Percentiles rank a stretch among this genome's conserved stretches.
Evolutionary conservation across 306 rosid species (phyloP).

Genomic region (Hippophae rhamnoides): DNA sequence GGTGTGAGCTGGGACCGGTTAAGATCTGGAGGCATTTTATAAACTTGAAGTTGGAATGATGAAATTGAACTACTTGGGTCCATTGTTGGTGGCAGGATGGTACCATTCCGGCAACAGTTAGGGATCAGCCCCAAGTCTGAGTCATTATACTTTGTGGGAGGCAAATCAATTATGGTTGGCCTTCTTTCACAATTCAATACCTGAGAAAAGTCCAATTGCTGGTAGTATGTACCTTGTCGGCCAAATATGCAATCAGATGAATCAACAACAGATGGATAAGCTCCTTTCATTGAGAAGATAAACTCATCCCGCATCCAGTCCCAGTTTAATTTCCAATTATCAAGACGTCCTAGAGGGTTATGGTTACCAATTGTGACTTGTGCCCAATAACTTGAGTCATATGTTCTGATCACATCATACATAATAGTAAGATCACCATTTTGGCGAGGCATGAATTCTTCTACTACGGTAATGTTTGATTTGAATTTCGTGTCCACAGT

Average conservation of each 20-base stretch:
- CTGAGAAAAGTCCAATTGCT: slow-evolving; percentile 45
- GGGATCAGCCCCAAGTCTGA: slow-evolving; percentile 57
- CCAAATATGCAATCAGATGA: slow-evolving; percentile 78
- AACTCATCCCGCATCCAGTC: slow-evolving; percentile 90
- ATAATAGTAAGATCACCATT: slow-evolving; percentile 82
- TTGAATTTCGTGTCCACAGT: slow-evolving; percentile 36
- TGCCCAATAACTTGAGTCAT: slow-evolving; percentile 61
- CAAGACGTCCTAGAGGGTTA: slow-evolving; percentile 89
- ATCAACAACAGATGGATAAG: slow-evolving; percentile 74
- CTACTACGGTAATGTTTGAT: slow-evolving; percentile 43
- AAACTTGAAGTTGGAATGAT: slow-evolving; percentile 78
- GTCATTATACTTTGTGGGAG: slow-evolving; percentile 68
- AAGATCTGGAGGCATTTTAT: slow-evolving; percentile 73
- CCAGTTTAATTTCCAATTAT: slow-evolving; percentile 85
- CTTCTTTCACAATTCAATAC: slow-evolving; percentile 69
- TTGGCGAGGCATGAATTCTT: slow-evolving; percentile 57
- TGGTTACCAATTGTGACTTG: slow-evolving; percentile 79
- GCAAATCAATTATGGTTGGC: slow-evolving; percentile 85
- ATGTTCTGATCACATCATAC: slow-evolving; percentile 78
- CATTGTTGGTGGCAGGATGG: slow-evolving; percentile 76
- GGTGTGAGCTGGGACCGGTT: slow-evolving; percentile 65
- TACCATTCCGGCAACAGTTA: slow-evolving; percentile 86
- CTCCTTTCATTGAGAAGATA: slow-evolving; percentile 78
- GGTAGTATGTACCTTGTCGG: slow-evolving; percentile 41
- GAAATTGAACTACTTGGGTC: slow-evolving; percentile 70